phyloP scores from a whole-genome alignment of 768 basidiomycete species.

The Lactarius deliciosus region DNA sequence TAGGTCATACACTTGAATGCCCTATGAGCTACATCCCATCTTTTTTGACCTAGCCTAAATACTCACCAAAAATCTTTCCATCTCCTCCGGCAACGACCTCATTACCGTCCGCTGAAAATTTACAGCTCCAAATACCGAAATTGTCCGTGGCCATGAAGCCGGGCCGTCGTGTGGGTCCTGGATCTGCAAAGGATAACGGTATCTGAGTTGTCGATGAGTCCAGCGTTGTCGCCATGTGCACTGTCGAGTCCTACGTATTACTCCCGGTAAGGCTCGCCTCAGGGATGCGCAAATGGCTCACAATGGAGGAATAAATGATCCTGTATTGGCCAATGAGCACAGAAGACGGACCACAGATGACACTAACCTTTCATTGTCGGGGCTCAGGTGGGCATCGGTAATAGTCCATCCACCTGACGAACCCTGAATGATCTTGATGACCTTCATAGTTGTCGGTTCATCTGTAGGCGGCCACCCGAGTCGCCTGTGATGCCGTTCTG shows the following conservation, averaged over 20 bases:
- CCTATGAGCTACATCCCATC: neutral
- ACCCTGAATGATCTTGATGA: constrained; percentile 70
- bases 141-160: constrained; percentile 43
- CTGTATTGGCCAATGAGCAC: constrained; percentile 40
- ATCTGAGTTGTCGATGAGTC: constrained; percentile 62
- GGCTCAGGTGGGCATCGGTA: constrained; percentile 89
- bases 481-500: constrained; percentile 26
- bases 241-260: constrained; percentile 56
- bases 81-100: constrained; percentile 93
- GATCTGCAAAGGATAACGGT: constrained; percentile 52
- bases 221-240: constrained; percentile 71
- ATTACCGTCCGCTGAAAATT: constrained; percentile 94
- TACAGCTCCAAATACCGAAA: constrained; percentile 88
- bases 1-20: constrained; percentile 80
- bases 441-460: constrained; percentile 50
- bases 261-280: constrained; percentile 17
- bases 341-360: neutral
- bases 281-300: constrained; percentile 36
- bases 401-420: constrained; percentile 86
- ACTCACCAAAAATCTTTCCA: constrained; percentile 71
- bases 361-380: constrained; percentile 77
- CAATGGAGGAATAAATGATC: constrained; percentile 92
- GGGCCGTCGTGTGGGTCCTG: constrained; percentile 26
- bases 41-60: neutral
- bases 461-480: constrained; percentile 35